A percentile compares a stretch with the other conserved stretches of the same genome.
phyloP scores from a whole-genome alignment of 768 basidiomycete species.

The Cantharellus anzutake region DNA sequence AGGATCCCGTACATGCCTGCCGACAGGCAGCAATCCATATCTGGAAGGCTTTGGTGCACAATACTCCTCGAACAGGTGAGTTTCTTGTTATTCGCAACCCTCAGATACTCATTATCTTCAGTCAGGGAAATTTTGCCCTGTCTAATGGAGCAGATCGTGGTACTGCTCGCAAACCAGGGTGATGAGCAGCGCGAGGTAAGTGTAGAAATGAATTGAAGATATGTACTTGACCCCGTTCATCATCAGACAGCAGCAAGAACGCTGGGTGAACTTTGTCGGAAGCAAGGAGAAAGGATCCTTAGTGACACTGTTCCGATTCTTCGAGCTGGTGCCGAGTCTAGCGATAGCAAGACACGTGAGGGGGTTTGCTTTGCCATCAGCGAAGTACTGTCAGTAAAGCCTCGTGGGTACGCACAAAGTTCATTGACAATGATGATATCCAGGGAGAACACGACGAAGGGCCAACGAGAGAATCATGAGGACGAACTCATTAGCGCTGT shows the following conservation, averaged over 20 bases:
- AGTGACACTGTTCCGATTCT: constrained; percentile 69
- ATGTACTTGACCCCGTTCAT: background rate
- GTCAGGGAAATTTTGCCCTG: constrained; percentile 83
- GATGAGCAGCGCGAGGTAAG: constrained; percentile 78
- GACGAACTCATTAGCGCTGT: constrained; percentile 76
- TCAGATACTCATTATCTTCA: constrained; percentile 15
- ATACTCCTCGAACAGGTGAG: constrained; percentile 76
- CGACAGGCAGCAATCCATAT: constrained; percentile 85
- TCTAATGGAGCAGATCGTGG: constrained; percentile 58
- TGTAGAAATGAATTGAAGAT: background rate
- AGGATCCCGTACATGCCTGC: constrained; percentile 78
- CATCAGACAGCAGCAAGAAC: constrained; percentile 72
- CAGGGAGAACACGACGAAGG: constrained; percentile 69
- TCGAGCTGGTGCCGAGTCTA: constrained; percentile 36
- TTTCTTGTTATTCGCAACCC: constrained; percentile 1
- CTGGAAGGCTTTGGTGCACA: constrained; percentile 95
- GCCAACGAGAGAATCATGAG: constrained; percentile 74
- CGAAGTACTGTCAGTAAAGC: constrained; percentile 56
- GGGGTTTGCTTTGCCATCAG: constrained; percentile 78
- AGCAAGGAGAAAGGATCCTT: constrained; percentile 84
- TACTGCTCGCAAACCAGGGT: constrained; percentile 58
- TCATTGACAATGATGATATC: constrained; percentile 3
- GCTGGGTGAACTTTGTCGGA: constrained; percentile 74
- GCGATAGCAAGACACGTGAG: constrained; percentile 45
- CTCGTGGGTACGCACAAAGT: background rate